Conservation (phyloP, 768 basidiomycete genomes). For the Trametes maxima region DNA sequence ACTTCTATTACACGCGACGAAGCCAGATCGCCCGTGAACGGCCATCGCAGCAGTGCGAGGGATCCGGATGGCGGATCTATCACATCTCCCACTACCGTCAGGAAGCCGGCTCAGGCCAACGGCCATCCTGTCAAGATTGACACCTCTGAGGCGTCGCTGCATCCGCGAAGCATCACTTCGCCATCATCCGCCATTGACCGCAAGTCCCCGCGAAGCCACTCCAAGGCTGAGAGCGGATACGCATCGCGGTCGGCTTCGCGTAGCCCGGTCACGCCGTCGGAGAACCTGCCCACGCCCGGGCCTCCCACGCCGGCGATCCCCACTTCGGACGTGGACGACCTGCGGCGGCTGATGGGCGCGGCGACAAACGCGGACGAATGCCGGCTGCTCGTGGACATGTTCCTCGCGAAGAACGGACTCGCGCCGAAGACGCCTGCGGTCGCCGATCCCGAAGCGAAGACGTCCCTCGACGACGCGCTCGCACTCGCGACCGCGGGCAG, state of each 20-base stretch:
- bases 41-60: not conserved
- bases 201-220: conserved; percentile 9
- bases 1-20: conserved; percentile 8
- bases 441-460: not conserved
- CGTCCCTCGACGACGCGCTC: conserved; percentile 18
- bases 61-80: conserved; percentile 1
- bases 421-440: conserved; percentile 11
- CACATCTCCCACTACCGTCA: conserved; percentile 4
- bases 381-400: conserved; percentile 81
- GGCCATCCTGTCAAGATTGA: conserved; percentile 22
- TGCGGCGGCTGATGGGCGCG: conserved; percentile 64
- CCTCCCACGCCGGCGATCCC: conserved; percentile 37
- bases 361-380: conserved; percentile 84
- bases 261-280: conserved; percentile 17
- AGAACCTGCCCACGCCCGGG: conserved; percentile 21
- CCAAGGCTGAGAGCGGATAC: conserved; percentile 24
- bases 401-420: conserved; percentile 48
- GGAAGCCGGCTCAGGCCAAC: conserved; percentile 10
- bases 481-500: conserved; percentile 12
- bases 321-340: conserved; percentile 56
- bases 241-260: conserved; percentile 18
- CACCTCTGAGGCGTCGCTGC: conserved; percentile 12
- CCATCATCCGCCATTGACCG: conserved; percentile 5
- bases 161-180: conserved; percentile 2
- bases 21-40: conserved; percentile 4